Base-by-base conservation (phyloP, 2,329 filamentous ascomycete genomes). In the Colletotrichum sp. region DNA sequence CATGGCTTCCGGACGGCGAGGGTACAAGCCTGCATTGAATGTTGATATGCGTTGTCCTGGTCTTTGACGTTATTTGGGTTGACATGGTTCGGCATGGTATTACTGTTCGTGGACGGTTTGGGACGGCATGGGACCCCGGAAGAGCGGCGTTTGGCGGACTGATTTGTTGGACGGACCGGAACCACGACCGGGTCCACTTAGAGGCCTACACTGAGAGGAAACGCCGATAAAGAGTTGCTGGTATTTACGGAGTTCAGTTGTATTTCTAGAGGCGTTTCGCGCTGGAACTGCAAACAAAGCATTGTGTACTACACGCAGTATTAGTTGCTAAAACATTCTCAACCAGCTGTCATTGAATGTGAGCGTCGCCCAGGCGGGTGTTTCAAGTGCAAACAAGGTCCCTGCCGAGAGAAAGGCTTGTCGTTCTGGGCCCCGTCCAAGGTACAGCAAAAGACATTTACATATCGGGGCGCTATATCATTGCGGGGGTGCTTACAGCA, bases 101-200 rank as follows among this genome's bases (percentile, higher is more conserved):
- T 72, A 57, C 32, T 76, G 44, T 22, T 67, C 61, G 44, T 32
- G 55, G 39, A 34, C 69, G 63, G 64, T 27, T 68, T 64, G 70
- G 69, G 63, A 67, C 32, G 72, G 64, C 73, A 73, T 65, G 59
- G 64, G 70, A 72, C 27, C 64, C 64, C 70, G 59, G 73, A 64
- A 49, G 22, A 69, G 64, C 70, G 73, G 73, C 73, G 73, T 76
- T 76, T 69, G 73, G 57, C 59, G 34, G 73, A 69, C 57, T 73
- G 63, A 59, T 73, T 64, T 32, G 59, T 69, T 61, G 64, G 32
- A 76, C 70, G 73, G 65, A 65, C 72, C 59, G 59, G 65, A 72
- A 63, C 62, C 59, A 73, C 64, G 44, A 66, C 32, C 27, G 70
- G 65, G 39, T 69, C 70, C 73, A 61, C 57, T 25, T 49, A 52